Base-by-base conservation (phyloP, 768 basidiomycete genomes). In the Pleurotus cornucopiae region DNA sequence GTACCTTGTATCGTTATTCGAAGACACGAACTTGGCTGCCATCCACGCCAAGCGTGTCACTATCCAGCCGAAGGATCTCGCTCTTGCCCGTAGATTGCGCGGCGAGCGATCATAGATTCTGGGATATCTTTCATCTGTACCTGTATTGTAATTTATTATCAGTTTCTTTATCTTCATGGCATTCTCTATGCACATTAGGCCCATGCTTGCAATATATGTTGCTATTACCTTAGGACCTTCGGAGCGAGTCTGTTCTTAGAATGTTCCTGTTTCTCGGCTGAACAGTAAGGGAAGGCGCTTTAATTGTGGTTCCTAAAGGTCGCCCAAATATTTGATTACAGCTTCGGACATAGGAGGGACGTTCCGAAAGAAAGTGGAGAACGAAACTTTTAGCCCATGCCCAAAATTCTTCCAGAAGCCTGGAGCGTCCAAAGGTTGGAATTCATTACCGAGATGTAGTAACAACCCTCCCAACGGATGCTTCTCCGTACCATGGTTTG, bases 1-100 rank as follows among this genome's bases (percentile, higher is more conserved):
- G 3, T 88, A 88, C 69, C 84, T 89, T 41, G 86, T 89, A 57
- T 87, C 85, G 13, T 71, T 89, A 61, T 89, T 89, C 62, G 87
- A 89, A 67, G 88, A 90, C 64, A 89, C 88, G 61, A 89, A 89
- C 72, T 79, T 91, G 67, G 89, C 89, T 58, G 89, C 89, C 54
- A 91, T 91, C 66, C 90, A 91, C 69, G 89, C 89, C 14, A 91
- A 91, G 79, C 85, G 88, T 73, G 85, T 89, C 34, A 89, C 87
- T 18, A 87, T 89, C 67, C 89, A 91, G 73, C 91, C 91, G 5
- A 91, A 91, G 74, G 90, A 92, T 74, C 81, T 92, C 56, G 85
- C 88, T 46, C 78, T 91, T 48, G 90, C 89, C 47, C 82, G 90
- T 47, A 78, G 90, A 65, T 68, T 92, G 65, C 83, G 91, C 40